These are phyloP conservation scores for Lipomyces orientalis DNA, from an alignment of 805 yeast species.

Conservation along the genomic window DNA sequence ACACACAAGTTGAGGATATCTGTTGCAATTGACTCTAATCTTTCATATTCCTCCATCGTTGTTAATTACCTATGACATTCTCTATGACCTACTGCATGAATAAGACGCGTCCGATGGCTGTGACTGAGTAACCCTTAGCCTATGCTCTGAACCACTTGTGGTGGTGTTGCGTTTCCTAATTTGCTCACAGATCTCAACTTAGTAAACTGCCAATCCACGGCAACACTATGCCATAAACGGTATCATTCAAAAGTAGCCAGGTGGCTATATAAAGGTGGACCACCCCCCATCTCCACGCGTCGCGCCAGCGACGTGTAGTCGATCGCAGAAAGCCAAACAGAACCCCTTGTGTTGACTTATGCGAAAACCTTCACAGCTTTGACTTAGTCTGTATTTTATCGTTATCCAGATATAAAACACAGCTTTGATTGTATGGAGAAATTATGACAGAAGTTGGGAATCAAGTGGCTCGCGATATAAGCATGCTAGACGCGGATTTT, in stretches of 20 bases:
- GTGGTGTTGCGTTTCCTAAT: background rate
- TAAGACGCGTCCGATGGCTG: background rate
- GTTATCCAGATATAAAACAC: background rate
- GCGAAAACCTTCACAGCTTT: background rate
- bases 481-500: background rate
- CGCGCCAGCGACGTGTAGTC: too few relatives aligned
- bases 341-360: background rate
- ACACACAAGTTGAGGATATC: background rate
- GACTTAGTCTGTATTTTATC: background rate
- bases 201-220: too few relatives aligned
- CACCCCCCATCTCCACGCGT: too few relatives aligned
- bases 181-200: background rate
- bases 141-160: background rate
- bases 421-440: background rate
- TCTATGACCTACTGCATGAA: background rate
- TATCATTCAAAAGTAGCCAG: too few relatives aligned
- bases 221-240: too few relatives aligned
- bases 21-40: background rate
- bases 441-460: constrained; percentile 1
- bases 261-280: too few relatives aligned
- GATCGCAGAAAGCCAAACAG: too few relatives aligned
- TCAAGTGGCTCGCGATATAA: background rate
- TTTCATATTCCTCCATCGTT: background rate
- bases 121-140: background rate
- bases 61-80: background rate